Evolutionary conservation across 345 rosid genomes (phyloP), one percentile per base, ranked within the genome.

Genomic region (Pistacia atlantica): DNA sequence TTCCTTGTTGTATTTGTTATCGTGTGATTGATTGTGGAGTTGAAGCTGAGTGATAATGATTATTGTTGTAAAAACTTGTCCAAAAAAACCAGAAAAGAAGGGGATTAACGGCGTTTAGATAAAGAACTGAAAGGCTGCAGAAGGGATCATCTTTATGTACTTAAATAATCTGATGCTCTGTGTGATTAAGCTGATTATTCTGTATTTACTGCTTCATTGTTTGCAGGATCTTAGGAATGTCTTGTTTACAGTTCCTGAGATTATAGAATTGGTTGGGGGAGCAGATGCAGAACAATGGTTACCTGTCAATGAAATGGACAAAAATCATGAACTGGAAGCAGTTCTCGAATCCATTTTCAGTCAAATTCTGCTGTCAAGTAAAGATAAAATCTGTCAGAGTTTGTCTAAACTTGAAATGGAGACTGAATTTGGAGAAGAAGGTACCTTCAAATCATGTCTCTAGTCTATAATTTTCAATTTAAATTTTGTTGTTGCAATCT

Each of bases 151-250:
- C 22, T 42, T 12, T 48, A 48, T 67, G 57, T 13, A 22, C 18
- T 67, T 48, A 22, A 12, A 2, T 8, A 68, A 51, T 13, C 5
- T 5, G 8, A 14, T 11, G 8, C 11, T 51, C 11, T 49, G 6
- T 9, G 25, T 11, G 71, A 17, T 25, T 17, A 13, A 51, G 9
- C 2, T 67, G 18, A 13, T 22, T 49, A 46, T 33, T 12, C 10
- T 68, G 57, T 51, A 51, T 4, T 28, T 51, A 51, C 22, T 16
- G 46, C 22, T 17, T 31, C 13, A 12, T 31, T 69, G 2, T 33
- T 69, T 71, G 33, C 80, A 84, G 87, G 85, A 84, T 74, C 85
- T 84, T 70, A 82, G 75, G 69, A 56, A 20, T 51, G 79, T 80
- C 45, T 74, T 84, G 52, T 80, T 65, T 57, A 72, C 73, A 58